A percentile compares a stretch with the other conserved stretches of the same genome.
Evolutionary conservation across 352 stramenopile genomes (phyloP).

Genomic region (Lagenidium sp.): DNA sequence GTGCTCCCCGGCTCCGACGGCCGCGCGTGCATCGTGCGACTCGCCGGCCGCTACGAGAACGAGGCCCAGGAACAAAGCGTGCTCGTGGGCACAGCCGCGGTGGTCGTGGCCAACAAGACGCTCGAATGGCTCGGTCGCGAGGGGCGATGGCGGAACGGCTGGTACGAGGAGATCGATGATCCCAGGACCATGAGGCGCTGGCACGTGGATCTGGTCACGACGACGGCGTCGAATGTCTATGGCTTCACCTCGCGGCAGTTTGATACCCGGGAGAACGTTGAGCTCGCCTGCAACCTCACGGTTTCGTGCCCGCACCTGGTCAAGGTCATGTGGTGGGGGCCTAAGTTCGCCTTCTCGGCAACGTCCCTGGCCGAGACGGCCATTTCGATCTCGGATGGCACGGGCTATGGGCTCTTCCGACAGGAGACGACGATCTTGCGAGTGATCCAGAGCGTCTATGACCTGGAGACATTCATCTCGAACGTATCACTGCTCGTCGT

Average conservation of each 20-base stretch:
- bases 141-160: slow-evolving; percentile 29
- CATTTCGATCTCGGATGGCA: slow-evolving; percentile 16
- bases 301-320: background rate
- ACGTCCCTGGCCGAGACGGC: slow-evolving; percentile 10
- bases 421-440: slow-evolving; percentile 7
- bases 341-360: background rate
- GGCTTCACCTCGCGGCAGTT: slow-evolving; percentile 25
- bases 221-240: slow-evolving; percentile 10
- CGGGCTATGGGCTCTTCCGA: slow-evolving; percentile 27
- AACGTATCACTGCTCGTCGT: slow-evolving; percentile 28
- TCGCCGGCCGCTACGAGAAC: slow-evolving; percentile 24
- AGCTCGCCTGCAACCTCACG: slow-evolving; percentile 17
- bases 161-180: slow-evolving; percentile 17
- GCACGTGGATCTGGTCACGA: slow-evolving; percentile 27
- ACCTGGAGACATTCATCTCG: slow-evolving; percentile 32
- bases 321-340: background rate
- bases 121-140: slow-evolving; percentile 22
- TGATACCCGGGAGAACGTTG: slow-evolving; percentile 16
- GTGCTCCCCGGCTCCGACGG: slow-evolving; percentile 24
- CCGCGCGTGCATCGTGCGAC: slow-evolving; percentile 29
- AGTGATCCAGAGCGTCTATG: slow-evolving; percentile 21
- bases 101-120: slow-evolving; percentile 21
- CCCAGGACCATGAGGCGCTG: slow-evolving; percentile 1
- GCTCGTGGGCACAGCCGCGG: slow-evolving; percentile 13
- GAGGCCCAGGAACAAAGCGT: too few relatives aligned